These are phyloP conservation scores for Blastobotrys parvus DNA, from an alignment of 805 yeast species.

Conservation along the genomic window DNA sequence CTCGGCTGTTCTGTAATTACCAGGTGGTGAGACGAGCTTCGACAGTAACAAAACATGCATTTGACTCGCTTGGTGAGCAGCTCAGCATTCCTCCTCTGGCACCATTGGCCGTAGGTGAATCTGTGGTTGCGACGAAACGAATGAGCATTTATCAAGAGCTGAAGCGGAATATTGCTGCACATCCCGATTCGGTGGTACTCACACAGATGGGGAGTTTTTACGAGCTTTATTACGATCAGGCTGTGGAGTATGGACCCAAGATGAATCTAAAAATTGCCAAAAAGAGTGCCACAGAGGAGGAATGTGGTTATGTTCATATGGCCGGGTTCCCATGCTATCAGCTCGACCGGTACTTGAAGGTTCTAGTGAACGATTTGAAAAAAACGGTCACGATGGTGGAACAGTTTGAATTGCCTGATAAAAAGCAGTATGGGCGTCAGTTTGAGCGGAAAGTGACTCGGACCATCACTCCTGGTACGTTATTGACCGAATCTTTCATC, in stretches of 20 bases:
- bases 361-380: conserved; percentile 61
- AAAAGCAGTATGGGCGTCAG: neutral
- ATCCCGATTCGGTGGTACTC: conserved; percentile 49
- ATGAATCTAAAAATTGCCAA: conserved; percentile 64
- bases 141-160: neutral
- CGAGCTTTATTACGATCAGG: conserved; percentile 77
- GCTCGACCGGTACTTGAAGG: conserved; percentile 62
- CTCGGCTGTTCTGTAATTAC: too few relatives aligned
- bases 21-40: neutral
- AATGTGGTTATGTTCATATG: conserved; percentile 49
- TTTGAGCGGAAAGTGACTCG: conserved; percentile 41
- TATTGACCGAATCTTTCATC: conserved; percentile 77
- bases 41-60: neutral
- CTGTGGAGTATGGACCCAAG: conserved; percentile 59
- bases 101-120: neutral
- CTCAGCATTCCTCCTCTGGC: neutral
- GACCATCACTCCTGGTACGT: conserved; percentile 86
- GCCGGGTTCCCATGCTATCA: conserved; percentile 83
- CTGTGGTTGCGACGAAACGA: neutral
- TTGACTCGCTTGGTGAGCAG: neutral
- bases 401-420: conserved; percentile 35
- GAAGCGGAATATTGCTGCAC: conserved; percentile 17
- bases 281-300: conserved; percentile 15
- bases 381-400: conserved; percentile 74
- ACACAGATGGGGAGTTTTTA: conserved; percentile 57